A percentile compares a stretch with the other conserved stretches of the same genome.
Evolutionary conservation across 257 asterid species (phyloP).

Genomic region (Coffea eugenioides): DNA sequence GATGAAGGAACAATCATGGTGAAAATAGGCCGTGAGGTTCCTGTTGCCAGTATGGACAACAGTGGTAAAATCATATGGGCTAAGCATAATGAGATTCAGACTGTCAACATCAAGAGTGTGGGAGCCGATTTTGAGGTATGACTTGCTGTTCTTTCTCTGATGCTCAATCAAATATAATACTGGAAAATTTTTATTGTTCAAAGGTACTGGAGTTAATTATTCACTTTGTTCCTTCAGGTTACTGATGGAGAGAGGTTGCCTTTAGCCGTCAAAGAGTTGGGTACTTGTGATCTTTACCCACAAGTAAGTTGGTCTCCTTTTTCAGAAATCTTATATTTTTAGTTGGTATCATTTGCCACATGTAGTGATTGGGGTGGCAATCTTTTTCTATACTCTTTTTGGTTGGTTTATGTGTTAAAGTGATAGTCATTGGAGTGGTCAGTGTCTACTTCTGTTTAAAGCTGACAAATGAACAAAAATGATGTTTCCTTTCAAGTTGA

Average conservation of each 20-base stretch:
- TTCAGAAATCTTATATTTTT: not conserved
- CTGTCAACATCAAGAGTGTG: slow-evolving; percentile 88
- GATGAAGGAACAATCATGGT: slow-evolving; percentile 99
- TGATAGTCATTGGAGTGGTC: not conserved
- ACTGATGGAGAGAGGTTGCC: slow-evolving; percentile 97
- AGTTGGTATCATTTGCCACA: not conserved
- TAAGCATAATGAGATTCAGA: slow-evolving; percentile 95
- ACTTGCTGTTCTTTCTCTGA: slow-evolving; percentile 6
- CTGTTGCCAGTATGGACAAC: slow-evolving; percentile 95
- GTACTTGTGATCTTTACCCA: slow-evolving; percentile 97
- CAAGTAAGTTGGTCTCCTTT: slow-evolving; percentile 54
- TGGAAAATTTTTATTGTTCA: slow-evolving; percentile 15
- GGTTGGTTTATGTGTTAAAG: not conserved
- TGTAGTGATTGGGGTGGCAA: not conserved
- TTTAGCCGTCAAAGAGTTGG: slow-evolving; percentile 92
- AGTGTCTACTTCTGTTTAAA: not conserved
- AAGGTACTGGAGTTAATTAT: not conserved
- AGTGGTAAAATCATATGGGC: slow-evolving; percentile 98
- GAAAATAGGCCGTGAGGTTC: slow-evolving; percentile 96
- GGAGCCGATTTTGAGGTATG: slow-evolving; percentile 88
- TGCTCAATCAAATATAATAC: not conserved
- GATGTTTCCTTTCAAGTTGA: not conserved
- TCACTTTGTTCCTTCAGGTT: slow-evolving; percentile 45
- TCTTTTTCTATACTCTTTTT: not conserved
- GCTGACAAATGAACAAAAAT: not conserved